phyloP scores from a whole-genome alignment of 352 stramenopile species.

The Pythium apleroticum region DNA sequence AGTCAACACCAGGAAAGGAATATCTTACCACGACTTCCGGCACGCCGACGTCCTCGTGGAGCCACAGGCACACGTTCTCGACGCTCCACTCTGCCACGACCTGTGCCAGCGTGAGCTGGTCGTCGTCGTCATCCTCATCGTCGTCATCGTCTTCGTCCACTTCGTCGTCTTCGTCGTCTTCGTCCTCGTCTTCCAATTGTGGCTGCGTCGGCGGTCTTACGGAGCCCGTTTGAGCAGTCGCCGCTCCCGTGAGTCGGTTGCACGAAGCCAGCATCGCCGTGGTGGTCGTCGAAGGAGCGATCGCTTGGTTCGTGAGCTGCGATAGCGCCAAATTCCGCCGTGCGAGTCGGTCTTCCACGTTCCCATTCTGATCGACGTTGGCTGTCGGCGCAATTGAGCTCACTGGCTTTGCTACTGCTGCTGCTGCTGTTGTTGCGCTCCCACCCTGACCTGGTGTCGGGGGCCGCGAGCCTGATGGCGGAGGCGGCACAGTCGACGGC shows the following conservation, averaged over 20 bases:
- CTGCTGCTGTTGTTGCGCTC: neutral
- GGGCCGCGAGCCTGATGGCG: neutral
- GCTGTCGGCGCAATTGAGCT: neutral
- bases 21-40: slow-evolving; percentile 64
- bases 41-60: slow-evolving; percentile 74
- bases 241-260: neutral
- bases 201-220: slow-evolving; percentile 2
- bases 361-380: slow-evolving; percentile 21
- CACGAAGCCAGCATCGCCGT: neutral
- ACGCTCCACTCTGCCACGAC: slow-evolving; percentile 79
- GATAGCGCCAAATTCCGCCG: slow-evolving; percentile 60
- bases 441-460: neutral
- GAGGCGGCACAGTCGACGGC: neutral
- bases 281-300: slow-evolving; percentile 1
- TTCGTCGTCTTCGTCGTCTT: slow-evolving; percentile 39
- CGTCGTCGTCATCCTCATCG: slow-evolving; percentile 51
- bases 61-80: slow-evolving; percentile 81
- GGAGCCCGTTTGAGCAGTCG: neutral
- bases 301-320: slow-evolving; percentile 42
- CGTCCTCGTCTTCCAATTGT: slow-evolving; percentile 20
- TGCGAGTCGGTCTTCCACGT: slow-evolving; percentile 37
- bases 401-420: neutral
- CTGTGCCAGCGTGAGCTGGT: slow-evolving; percentile 66
- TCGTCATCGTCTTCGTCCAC: slow-evolving; percentile 40
- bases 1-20: neutral